phyloP scores from a whole-genome alignment of 1,139 yeast species.

The Hanseniaspora sp. region DNA sequence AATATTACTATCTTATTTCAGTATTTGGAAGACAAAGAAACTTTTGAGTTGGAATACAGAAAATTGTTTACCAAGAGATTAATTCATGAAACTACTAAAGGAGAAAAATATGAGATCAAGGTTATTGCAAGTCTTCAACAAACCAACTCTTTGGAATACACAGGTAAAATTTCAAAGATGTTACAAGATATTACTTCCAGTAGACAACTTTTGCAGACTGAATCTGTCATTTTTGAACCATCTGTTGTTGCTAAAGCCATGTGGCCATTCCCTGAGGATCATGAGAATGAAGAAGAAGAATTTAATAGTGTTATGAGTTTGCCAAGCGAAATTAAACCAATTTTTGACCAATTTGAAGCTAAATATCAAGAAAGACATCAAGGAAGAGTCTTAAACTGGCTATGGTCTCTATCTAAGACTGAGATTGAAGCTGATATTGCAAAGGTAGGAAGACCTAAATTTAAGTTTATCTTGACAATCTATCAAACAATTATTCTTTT shows the following conservation, averaged over 20 bases:
- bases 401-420: conserved; percentile 90
- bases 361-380: conserved; percentile 66
- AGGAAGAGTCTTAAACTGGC: conserved; percentile 88
- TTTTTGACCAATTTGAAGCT: conserved; percentile 56
- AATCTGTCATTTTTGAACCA: conserved; percentile 53
- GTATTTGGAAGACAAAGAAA: conserved; percentile 86
- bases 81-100: conserved; percentile 71
- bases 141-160: conserved; percentile 84
- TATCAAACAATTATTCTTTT: conserved; percentile 78
- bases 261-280: conserved; percentile 63
- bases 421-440: conserved; percentile 84
- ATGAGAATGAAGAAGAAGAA: conserved; percentile 30
- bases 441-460: conserved; percentile 74
- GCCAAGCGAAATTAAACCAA: conserved; percentile 52
- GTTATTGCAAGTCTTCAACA: conserved; percentile 80
- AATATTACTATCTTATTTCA: conserved; percentile 81
- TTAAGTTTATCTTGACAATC: conserved; percentile 66
- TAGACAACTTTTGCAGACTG: conserved; percentile 37
- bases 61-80: conserved; percentile 80
- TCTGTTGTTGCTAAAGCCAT: conserved; percentile 73
- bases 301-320: conserved; percentile 23
- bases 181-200: conserved; percentile 88
- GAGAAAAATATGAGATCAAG: conserved; percentile 74
- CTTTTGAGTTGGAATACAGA: conserved; percentile 87
- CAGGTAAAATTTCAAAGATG: conserved; percentile 91